phyloP scores from a whole-genome alignment of 495 filamentous ascomycete genomes.

The Penicillium cinerascens region DNA sequence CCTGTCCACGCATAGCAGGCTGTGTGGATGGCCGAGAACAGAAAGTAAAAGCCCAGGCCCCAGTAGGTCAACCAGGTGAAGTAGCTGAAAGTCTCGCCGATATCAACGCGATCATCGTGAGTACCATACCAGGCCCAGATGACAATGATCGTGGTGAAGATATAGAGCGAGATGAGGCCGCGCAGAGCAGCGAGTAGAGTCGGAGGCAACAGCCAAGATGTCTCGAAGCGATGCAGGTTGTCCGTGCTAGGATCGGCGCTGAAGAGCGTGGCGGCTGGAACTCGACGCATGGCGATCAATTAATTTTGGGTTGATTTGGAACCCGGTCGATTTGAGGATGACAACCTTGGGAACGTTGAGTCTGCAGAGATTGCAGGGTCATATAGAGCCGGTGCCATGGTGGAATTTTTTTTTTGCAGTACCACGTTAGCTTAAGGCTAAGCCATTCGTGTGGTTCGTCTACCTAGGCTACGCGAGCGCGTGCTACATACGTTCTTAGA shows the following conservation, averaged over 20 bases:
- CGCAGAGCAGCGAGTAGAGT: constrained; percentile 55
- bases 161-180: constrained; percentile 62
- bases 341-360: not conserved
- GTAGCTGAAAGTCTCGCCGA: constrained; percentile 62
- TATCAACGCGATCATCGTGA: constrained; percentile 35
- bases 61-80: constrained; percentile 80
- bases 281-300: constrained; percentile 15
- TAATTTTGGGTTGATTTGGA: not conserved
- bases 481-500: not conserved
- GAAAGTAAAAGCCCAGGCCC: constrained; percentile 76
- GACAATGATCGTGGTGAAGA: constrained; percentile 67
- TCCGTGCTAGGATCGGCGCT: constrained; percentile 46
- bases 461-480: no score
- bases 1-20: constrained; percentile 57
- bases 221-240: constrained; percentile 61
- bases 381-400: no score
- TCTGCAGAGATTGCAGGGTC: not conserved
- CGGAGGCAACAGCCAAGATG: constrained; percentile 74
- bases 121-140: constrained; percentile 58
- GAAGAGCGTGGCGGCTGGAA: constrained; percentile 22
- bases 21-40: constrained; percentile 61
- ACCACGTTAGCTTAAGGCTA: no score
- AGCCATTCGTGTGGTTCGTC: not conserved
- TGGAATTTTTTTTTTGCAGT: not conserved
- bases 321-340: not conserved